phyloP scores from a whole-genome alignment of 495 filamentous ascomycete genomes.

The Penicillium angulare region DNA sequence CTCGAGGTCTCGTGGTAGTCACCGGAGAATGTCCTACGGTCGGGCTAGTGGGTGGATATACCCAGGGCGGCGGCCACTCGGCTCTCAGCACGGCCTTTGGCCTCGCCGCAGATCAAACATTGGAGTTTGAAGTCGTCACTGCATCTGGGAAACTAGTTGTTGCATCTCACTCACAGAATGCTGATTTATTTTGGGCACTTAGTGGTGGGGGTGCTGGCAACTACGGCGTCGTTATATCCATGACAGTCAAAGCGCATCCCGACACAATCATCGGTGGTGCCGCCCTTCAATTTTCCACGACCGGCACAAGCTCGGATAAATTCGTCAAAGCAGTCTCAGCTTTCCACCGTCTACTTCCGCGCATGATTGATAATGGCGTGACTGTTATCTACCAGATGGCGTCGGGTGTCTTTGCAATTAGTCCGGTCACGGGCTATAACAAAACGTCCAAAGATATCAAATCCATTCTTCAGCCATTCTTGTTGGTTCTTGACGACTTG shows the following conservation, averaged over 20 bases:
- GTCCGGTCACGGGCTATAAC: conserved; percentile 39
- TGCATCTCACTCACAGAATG: conserved; percentile 51
- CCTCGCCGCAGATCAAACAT: conserved; percentile 57
- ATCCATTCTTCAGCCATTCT: conserved; percentile 32
- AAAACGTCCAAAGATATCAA: conserved; percentile 27
- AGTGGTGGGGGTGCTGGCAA: background rate
- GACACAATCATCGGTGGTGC: background rate
- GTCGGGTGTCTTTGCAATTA: conserved; percentile 42
- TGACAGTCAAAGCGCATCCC: background rate
- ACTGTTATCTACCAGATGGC: conserved; percentile 50
- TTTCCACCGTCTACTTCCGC: conserved; percentile 46
- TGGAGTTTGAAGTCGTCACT: conserved; percentile 64
- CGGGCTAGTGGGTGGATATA: conserved; percentile 53
- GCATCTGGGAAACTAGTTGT: conserved; percentile 49
- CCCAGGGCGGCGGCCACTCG: conserved; percentile 61
- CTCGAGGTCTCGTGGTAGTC: conserved; percentile 43
- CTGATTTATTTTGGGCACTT: conserved; percentile 55
- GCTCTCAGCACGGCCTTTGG: conserved; percentile 52
- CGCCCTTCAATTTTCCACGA: background rate
- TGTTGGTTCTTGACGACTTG: conserved; percentile 23
- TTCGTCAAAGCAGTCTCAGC: conserved; percentile 44
- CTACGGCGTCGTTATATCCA: background rate
- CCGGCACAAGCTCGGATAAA: conserved; percentile 14
- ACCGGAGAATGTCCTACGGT: conserved; percentile 36
- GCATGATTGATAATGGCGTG: conserved; percentile 50